Evolutionary conservation across 768 basidiomycete genomes (phyloP).

Genomic region (Calvatia gigantea): DNA sequence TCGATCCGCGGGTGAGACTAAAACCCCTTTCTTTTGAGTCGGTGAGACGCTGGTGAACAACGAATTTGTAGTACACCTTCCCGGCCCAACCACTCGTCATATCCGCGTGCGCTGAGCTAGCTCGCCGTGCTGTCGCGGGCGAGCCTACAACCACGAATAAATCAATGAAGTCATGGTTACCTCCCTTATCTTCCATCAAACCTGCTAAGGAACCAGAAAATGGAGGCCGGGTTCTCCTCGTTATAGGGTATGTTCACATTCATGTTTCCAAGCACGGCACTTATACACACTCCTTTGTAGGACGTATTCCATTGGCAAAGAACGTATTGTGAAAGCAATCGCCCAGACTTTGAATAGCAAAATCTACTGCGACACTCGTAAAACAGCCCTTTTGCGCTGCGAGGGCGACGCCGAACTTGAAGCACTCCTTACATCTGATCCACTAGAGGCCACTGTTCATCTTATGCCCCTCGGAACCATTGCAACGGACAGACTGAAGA

Average conservation of each 20-base stretch:
- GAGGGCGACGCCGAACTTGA: conserved; percentile 84
- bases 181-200: conserved; percentile 30
- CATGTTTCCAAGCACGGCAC: neutral
- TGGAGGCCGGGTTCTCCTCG: conserved; percentile 43
- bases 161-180: conserved; percentile 54
- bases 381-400: conserved; percentile 78
- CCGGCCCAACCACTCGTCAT: conserved; percentile 95
- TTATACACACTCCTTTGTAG: conserved; percentile 31
- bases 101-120: conserved; percentile 85
- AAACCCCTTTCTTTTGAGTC: neutral
- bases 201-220: conserved; percentile 24
- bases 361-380: conserved; percentile 86
- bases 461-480: conserved; percentile 77
- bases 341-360: conserved; percentile 78
- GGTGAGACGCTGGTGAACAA: neutral
- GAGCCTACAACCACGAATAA: conserved; percentile 25
- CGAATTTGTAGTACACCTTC: conserved; percentile 70
- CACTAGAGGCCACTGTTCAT: conserved; percentile 77
- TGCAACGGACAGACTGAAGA: conserved; percentile 69
- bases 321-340: conserved; percentile 94
- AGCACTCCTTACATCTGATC: conserved; percentile 70
- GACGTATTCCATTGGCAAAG: conserved; percentile 97
- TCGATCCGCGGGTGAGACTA: conserved; percentile 69
- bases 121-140: conserved; percentile 51
- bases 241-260: conserved; percentile 71